These are phyloP conservation scores for Hyaloraphidium curvatum DNA, from an alignment of 192 early-diverging fungal genomes.

Conservation along the genomic window DNA sequence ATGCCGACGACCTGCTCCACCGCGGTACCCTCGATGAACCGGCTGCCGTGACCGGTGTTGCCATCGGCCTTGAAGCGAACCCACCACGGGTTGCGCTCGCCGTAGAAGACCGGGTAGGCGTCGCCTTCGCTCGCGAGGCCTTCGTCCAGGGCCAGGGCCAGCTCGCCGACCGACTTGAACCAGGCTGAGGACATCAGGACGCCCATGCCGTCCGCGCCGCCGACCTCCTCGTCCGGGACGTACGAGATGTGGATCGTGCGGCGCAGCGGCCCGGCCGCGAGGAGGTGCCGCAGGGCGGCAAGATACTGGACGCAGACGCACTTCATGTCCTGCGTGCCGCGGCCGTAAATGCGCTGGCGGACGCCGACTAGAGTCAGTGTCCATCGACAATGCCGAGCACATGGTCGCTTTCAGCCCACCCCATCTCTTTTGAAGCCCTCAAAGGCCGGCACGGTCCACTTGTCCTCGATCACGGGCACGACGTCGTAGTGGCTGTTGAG, in stretches of 20 bases:
- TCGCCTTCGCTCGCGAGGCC: slow-evolving; percentile 50
- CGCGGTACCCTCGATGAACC: slow-evolving; percentile 56
- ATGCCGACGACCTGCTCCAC: slow-evolving; percentile 36
- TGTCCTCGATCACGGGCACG: slow-evolving; percentile 61
- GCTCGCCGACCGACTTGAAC: slow-evolving; percentile 46
- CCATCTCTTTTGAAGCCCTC: slow-evolving; percentile 27
- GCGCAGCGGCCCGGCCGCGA: slow-evolving; percentile 27
- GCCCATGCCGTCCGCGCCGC: slow-evolving; percentile 60
- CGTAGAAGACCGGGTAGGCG: slow-evolving; percentile 57
- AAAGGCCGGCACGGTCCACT: slow-evolving; percentile 61
- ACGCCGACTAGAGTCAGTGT: too few species aligned
- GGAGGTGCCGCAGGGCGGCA: slow-evolving; percentile 49
- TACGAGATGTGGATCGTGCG: slow-evolving; percentile 57
- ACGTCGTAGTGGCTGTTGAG: slow-evolving; percentile 80
- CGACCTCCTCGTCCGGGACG: slow-evolving; percentile 67
- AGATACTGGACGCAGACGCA: slow-evolving; percentile 64
- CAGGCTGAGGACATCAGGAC: slow-evolving; percentile 38
- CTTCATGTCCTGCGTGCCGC: slow-evolving; percentile 55
- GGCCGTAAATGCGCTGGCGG: too few species aligned
- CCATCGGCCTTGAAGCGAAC: slow-evolving; percentile 46
- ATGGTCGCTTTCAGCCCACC: background rate
- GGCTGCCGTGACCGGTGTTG: slow-evolving; percentile 60
- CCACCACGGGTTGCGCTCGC: slow-evolving; percentile 75
- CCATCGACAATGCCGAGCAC: too few species aligned
- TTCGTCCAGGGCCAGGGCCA: slow-evolving; percentile 70